These are phyloP conservation scores for Dicorynia guianensis DNA, from an alignment of 306 rosid species.

Conservation along the genomic window DNA sequence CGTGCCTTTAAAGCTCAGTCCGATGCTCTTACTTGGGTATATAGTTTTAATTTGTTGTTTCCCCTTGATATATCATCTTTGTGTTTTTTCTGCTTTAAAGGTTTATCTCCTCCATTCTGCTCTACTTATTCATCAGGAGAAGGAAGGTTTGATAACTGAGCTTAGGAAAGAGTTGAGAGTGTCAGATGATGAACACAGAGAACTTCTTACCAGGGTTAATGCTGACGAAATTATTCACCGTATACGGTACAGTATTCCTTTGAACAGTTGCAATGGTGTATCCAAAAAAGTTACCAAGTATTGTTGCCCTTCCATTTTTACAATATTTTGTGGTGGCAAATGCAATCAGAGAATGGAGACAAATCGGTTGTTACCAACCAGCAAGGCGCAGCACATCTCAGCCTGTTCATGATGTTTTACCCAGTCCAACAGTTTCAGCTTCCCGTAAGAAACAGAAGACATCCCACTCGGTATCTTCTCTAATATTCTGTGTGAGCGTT, in stretches of 20 bases:
- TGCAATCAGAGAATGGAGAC: conserved; percentile 88
- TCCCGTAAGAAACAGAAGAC: conserved; percentile 94
- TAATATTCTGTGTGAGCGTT: conserved; percentile 42
- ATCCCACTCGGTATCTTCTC: conserved; percentile 64
- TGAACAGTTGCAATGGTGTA: conserved; percentile 14
- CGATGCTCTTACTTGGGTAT: conserved; percentile 95
- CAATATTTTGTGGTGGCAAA: conserved; percentile 36
- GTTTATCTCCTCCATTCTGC: conserved; percentile 26
- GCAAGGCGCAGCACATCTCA: conserved; percentile 72
- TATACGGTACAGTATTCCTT: conserved; percentile 65
- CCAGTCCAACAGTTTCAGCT: conserved; percentile 79
- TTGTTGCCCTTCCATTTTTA: conserved; percentile 23
- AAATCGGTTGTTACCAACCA: conserved; percentile 74
- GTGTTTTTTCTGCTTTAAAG: conserved; percentile 19
- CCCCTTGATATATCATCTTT: conserved; percentile 1
- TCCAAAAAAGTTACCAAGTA: conserved; percentile 20
- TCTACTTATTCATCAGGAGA: conserved; percentile 67
- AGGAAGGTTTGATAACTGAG: conserved; percentile 96
- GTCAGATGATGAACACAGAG: conserved; percentile 96
- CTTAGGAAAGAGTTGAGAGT: conserved; percentile 98
- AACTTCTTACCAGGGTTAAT: conserved; percentile 83
- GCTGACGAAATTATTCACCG: conserved; percentile 80
- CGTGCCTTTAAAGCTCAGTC: conserved; percentile 98
- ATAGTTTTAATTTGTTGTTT: conserved; percentile 27
- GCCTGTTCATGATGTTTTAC: conserved; percentile 66